Percentiles rank a stretch among this genome's conserved stretches.
These are phyloP conservation scores for Dryas integrifolia DNA, from an alignment of 331 rosid species.

Conservation along the genomic window DNA sequence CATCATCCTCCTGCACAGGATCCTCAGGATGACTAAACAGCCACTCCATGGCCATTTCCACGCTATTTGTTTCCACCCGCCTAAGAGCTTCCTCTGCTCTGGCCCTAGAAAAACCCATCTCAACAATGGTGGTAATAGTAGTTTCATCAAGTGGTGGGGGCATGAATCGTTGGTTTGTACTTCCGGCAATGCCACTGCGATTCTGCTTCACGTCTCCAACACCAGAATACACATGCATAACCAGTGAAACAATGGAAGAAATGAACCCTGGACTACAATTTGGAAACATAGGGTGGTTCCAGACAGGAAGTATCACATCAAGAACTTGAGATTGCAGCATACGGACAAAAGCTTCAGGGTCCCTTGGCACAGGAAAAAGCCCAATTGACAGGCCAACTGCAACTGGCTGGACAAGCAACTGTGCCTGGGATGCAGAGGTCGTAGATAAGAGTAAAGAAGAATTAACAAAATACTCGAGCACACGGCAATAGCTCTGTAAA, in stretches of 20 bases:
- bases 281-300: conserved; percentile 86
- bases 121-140: conserved; percentile 83
- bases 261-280: conserved; percentile 72
- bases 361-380: conserved; percentile 94
- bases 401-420: conserved; percentile 92
- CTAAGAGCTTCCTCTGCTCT: conserved; percentile 99
- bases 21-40: conserved; percentile 87
- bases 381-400: conserved; percentile 97
- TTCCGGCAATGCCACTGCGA: conserved; percentile 65
- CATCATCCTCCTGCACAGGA: conserved; percentile 99
- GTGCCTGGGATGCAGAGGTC: conserved; percentile 82
- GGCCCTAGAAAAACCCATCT: conserved; percentile 96
- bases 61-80: conserved; percentile 91
- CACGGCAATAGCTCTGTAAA: conserved; percentile 74
- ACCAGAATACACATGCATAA: conserved; percentile 87
- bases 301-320: conserved; percentile 79
- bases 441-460: conserved; percentile 85
- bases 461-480: conserved; percentile 91
- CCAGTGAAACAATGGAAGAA: conserved; percentile 86
- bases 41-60: conserved; percentile 99
- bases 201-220: conserved; percentile 89
- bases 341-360: conserved; percentile 91
- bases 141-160: conserved; percentile 94
- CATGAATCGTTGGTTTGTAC: conserved; percentile 64
- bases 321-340: conserved; percentile 97